These are phyloP conservation scores for Aphanoascus verrucosus DNA, from an alignment of 2,329 filamentous ascomycete species.

Conservation along the genomic window DNA sequence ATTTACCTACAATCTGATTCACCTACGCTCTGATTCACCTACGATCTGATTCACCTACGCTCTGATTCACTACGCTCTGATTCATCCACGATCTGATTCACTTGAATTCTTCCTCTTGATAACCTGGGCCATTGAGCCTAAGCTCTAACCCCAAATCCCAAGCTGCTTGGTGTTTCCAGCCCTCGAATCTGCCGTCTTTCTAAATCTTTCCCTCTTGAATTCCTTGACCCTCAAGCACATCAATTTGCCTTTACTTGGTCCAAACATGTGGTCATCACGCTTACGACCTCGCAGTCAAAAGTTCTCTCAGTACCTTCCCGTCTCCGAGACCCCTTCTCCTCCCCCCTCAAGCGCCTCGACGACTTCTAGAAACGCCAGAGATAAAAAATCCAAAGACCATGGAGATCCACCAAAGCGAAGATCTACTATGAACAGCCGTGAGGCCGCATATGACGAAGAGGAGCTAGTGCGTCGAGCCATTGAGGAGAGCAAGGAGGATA, in stretches of 20 bases:
- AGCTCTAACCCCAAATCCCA: neutral
- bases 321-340: constrained; percentile 41
- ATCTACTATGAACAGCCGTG: constrained; percentile 94
- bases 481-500: constrained; percentile 86
- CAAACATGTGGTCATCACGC: constrained; percentile 18
- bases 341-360: constrained; percentile 36
- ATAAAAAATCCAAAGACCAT: constrained; percentile 39
- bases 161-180: neutral
- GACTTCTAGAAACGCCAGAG: constrained; percentile 29
- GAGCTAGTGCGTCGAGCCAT: constrained; percentile 79
- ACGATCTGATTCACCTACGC: neutral
- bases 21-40: neutral
- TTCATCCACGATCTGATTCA: neutral
- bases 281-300: constrained; percentile 42
- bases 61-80: too few species aligned
- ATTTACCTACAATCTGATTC: neutral
- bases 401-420: constrained; percentile 60
- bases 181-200: neutral
- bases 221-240: neutral
- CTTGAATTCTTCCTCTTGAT: neutral
- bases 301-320: constrained; percentile 54
- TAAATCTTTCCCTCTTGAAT: neutral
- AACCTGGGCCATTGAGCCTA: neutral
- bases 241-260: neutral
- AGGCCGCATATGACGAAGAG: constrained; percentile 91